Evolutionary conservation across 2,329 filamentous ascomycete genomes (phyloP).

Genomic region (Fulvia fulva): DNA sequence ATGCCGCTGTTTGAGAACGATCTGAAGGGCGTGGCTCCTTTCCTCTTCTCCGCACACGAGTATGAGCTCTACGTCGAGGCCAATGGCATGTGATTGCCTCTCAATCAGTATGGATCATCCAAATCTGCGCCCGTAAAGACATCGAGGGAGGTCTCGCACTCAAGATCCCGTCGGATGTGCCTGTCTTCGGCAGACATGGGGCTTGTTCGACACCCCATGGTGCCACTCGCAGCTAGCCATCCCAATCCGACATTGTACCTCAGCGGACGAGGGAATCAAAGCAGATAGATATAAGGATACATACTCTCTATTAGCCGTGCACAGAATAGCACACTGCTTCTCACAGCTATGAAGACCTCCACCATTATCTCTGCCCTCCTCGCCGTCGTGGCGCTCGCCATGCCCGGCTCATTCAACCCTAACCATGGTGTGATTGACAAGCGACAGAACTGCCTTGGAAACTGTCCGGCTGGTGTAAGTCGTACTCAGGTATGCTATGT

Average conservation of each 20-base stretch:
- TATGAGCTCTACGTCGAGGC: constrained; percentile 15
- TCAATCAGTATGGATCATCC: too few species aligned
- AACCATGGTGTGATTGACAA: background rate
- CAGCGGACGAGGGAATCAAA: background rate
- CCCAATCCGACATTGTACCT: too few species aligned
- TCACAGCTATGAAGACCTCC: background rate
- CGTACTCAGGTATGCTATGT: background rate
- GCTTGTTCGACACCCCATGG: too few species aligned
- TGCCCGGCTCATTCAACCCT: background rate
- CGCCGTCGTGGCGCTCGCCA: background rate
- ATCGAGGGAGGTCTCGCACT: too few species aligned
- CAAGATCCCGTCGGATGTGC: too few species aligned
- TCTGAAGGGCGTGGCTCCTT: constrained; percentile 23
- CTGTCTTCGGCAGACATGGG: too few species aligned
- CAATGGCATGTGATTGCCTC: background rate
- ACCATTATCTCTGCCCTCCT: background rate
- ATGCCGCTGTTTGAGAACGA: constrained; percentile 25
- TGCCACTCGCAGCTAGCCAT: too few species aligned
- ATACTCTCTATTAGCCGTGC: background rate
- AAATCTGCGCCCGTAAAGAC: too few species aligned
- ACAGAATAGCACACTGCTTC: background rate
- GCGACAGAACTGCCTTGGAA: background rate
- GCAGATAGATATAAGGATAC: background rate
- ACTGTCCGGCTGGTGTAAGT: background rate
- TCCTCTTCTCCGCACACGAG: constrained; percentile 24